phyloP scores from a whole-genome alignment of 257 asterid species.

The Gardenia jasminoides region DNA sequence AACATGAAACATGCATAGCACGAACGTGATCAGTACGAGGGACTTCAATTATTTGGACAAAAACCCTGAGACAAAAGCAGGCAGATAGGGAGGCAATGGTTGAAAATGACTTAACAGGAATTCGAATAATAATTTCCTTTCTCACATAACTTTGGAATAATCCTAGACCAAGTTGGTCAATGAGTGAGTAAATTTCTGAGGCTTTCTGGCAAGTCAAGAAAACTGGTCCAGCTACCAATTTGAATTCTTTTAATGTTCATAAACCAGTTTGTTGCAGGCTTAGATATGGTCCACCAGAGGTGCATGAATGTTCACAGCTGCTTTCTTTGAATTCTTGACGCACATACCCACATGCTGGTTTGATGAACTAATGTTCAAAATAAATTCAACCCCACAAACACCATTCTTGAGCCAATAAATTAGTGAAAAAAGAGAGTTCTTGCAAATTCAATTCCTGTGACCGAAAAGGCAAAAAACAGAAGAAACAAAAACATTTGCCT shows the following conservation, averaged over 20 bases:
- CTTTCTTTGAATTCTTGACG: neutral
- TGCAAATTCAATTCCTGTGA: neutral
- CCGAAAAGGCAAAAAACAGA: neutral
- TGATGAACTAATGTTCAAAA: neutral
- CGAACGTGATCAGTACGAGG: neutral
- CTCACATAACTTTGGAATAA: conserved; percentile 14
- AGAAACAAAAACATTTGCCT: neutral
- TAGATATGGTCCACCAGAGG: neutral
- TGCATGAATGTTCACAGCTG: neutral
- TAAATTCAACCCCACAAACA: neutral
- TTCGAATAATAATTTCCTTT: neutral
- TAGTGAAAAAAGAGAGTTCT: neutral
- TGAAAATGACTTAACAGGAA: conserved; percentile 11
- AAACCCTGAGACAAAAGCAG: neutral
- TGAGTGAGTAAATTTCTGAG: neutral
- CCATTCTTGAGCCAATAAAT: neutral
- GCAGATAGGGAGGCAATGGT: neutral
- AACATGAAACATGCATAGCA: neutral
- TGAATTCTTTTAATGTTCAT: neutral
- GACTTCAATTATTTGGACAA: neutral
- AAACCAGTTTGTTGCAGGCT: neutral
- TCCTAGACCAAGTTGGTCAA: neutral
- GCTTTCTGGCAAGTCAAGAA: neutral
- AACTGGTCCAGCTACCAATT: neutral
- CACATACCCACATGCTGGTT: neutral